These are phyloP conservation scores for Corymbia citriodora DNA, from an alignment of 441 rosid genomes.

Conservation along the genomic window DNA sequence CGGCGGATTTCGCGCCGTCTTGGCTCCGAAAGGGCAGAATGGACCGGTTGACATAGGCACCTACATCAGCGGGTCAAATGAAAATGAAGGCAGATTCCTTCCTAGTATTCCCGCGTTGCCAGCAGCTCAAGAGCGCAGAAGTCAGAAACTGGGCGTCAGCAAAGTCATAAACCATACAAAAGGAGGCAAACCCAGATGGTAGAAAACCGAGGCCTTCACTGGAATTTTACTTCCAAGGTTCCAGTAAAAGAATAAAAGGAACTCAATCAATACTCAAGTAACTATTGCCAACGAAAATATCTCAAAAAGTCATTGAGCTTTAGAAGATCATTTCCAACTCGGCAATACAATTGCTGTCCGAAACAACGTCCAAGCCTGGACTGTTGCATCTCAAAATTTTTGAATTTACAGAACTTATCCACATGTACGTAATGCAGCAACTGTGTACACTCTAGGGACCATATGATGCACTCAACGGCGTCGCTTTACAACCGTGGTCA, in stretches of 20 bases:
- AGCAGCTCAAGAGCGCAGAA: neutral
- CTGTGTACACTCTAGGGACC: neutral
- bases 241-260: neutral
- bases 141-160: neutral
- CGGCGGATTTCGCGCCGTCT: neutral
- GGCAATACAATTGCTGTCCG: neutral
- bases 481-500: neutral
- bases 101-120: neutral
- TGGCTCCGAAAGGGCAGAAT: neutral
- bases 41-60: neutral
- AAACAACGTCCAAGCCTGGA: neutral
- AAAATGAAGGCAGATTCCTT: neutral
- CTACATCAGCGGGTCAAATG: neutral
- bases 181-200: neutral
- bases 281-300: neutral
- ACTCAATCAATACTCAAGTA: neutral
- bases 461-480: neutral
- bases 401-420: neutral
- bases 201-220: neutral
- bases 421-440: neutral
- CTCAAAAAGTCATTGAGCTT: neutral
- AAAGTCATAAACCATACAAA: neutral
- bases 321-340: neutral
- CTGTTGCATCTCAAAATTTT: neutral
- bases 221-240: neutral